Conservation (phyloP, 2,329 filamentous ascomycete genomes). For the Cladophialophora immunda region DNA sequence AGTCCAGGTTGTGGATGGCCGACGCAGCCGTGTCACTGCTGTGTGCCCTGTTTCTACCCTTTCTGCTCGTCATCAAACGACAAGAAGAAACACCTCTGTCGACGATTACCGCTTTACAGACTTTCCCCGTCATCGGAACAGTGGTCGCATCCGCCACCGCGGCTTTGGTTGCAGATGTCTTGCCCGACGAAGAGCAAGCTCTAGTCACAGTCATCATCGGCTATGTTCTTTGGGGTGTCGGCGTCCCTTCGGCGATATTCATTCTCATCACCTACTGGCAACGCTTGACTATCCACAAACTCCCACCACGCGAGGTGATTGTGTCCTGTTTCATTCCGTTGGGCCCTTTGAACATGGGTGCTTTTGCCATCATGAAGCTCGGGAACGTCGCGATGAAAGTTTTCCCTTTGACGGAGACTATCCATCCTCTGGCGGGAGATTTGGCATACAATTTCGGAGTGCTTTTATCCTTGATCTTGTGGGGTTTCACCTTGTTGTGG, state of each 20-base stretch:
- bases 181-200: constrained; percentile 55
- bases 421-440: constrained; percentile 42
- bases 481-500: constrained; percentile 51
- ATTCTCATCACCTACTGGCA: constrained; percentile 75
- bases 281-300: constrained; percentile 70
- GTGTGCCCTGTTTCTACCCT: constrained; percentile 62
- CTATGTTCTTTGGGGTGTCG: constrained; percentile 74
- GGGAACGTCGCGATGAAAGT: constrained; percentile 56
- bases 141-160: constrained; percentile 72
- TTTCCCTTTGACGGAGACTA: constrained; percentile 42
- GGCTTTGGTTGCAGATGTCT: constrained; percentile 54
- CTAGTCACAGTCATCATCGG: constrained; percentile 70
- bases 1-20: constrained; percentile 60
- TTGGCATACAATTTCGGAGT: constrained; percentile 48
- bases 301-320: constrained; percentile 72
- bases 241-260: constrained; percentile 64
- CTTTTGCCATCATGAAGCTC: constrained; percentile 63
- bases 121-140: constrained; percentile 72
- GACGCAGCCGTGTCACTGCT: constrained; percentile 62
- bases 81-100: constrained; percentile 56
- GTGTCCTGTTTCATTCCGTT: constrained; percentile 74
- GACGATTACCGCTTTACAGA: constrained; percentile 70
- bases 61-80: constrained; percentile 43
- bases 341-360: constrained; percentile 72
- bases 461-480: constrained; percentile 47